phyloP scores from a whole-genome alignment of 768 basidiomycete species.

The Antrodiella citrinella region DNA sequence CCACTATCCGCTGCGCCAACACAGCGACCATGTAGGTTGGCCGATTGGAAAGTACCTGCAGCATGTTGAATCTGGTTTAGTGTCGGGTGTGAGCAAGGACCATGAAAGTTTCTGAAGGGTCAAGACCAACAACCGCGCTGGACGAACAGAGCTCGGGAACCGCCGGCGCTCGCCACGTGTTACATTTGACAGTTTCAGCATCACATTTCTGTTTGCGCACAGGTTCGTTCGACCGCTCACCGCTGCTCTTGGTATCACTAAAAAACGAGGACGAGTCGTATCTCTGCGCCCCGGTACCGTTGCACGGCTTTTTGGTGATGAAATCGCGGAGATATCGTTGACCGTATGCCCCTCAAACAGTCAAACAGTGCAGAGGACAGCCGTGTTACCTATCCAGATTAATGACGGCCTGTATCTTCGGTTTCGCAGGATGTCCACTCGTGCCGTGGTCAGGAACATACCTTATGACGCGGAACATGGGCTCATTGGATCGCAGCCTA shows the following conservation, averaged over 20 bases:
- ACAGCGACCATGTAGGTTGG: too few species aligned
- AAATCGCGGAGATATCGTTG: background rate
- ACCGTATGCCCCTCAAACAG: background rate
- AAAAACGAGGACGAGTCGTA: background rate
- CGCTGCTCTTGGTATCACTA: background rate
- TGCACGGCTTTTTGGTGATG: background rate
- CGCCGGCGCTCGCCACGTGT: background rate
- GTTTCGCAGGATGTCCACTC: background rate
- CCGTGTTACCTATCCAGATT: background rate
- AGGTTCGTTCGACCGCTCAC: background rate
- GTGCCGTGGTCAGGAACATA: background rate
- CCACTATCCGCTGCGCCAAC: background rate
- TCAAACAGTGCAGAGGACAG: background rate
- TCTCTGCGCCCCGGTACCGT: background rate
- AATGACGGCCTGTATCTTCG: background rate
- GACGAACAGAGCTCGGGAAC: background rate
- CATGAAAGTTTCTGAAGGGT: too few species aligned
- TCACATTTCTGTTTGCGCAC: background rate
- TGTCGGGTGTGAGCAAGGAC: too few species aligned
- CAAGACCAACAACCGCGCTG: background rate
- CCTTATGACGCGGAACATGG: background rate
- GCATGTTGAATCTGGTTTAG: too few species aligned
- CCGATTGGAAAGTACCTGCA: too few species aligned
- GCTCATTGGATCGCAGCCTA: background rate
- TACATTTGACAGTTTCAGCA: background rate